A percentile compares a stretch with the other conserved stretches of the same genome.
These are phyloP conservation scores for Geotrichum restrictum DNA, from an alignment of 1,139 yeast species.

Conservation along the genomic window DNA sequence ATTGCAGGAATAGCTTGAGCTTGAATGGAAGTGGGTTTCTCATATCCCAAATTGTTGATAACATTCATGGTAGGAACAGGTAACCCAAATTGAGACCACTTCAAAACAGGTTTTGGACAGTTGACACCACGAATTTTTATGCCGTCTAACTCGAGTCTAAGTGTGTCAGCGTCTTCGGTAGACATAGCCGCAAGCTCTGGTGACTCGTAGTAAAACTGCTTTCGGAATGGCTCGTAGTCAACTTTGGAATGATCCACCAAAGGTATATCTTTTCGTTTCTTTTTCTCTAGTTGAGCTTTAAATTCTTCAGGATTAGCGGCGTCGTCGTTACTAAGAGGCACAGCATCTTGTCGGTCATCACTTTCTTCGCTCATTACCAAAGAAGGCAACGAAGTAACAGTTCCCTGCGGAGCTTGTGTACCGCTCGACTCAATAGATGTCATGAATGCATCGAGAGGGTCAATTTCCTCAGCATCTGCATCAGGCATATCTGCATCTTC, in stretches of 20 bases:
- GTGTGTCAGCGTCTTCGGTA: conserved; percentile 50
- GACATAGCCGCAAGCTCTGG: conserved; percentile 49
- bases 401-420: conserved; percentile 12
- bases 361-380: conserved; percentile 28
- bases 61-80: conserved; percentile 55
- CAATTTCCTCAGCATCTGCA: conserved; percentile 33
- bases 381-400: conserved; percentile 23
- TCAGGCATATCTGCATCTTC: conserved; percentile 18
- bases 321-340: conserved; percentile 34
- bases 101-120: conserved; percentile 63
- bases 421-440: conserved; percentile 27
- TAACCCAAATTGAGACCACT: conserved; percentile 81
- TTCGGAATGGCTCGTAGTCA: conserved; percentile 54
- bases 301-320: conserved; percentile 33
- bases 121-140: conserved; percentile 57
- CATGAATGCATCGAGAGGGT: conserved; percentile 43
- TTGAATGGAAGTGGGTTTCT: conserved; percentile 81
- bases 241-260: conserved; percentile 48
- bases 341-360: conserved; percentile 32
- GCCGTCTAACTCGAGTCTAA: conserved; percentile 59
- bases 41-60: conserved; percentile 52
- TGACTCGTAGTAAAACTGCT: conserved; percentile 62
- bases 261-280: conserved; percentile 44
- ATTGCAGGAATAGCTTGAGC: conserved; percentile 87
- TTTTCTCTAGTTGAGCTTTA: conserved; percentile 38